Percentiles rank a stretch among this genome's conserved stretches.
Evolutionary conservation across 1,284 basidiomycete genomes (phyloP).

Genomic region (Rhodotorula sp.): DNA sequence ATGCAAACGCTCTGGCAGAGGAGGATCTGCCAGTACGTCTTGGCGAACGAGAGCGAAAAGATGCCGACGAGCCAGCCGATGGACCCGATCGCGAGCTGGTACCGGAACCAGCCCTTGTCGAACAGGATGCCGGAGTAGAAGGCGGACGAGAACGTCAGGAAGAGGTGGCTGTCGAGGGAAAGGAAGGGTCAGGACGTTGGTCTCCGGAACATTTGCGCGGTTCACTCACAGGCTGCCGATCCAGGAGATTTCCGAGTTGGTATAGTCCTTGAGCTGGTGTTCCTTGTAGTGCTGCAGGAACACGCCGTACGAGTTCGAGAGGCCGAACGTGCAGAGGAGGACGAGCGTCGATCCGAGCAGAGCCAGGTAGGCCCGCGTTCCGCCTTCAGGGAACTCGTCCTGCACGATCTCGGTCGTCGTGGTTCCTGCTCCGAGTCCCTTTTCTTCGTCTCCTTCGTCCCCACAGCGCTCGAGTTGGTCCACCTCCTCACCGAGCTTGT

Average conservation of each 20-base stretch:
- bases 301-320: constrained; percentile 22
- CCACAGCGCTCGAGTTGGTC: background rate
- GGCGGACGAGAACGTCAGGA: constrained; percentile 31
- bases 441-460: background rate
- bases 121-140: constrained; percentile 31
- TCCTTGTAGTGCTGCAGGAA: constrained; percentile 24
- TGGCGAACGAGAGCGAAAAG: constrained; percentile 24
- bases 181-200: background rate
- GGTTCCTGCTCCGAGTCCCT: background rate
- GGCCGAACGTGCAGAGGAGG: constrained; percentile 23
- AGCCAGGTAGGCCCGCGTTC: constrained; percentile 20
- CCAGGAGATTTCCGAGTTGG: constrained; percentile 28
- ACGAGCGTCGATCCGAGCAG: constrained; percentile 22
- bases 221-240: constrained; percentile 18
- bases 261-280: constrained; percentile 26
- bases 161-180: constrained; percentile 22
- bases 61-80: constrained; percentile 36
- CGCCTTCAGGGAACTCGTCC: constrained; percentile 28
- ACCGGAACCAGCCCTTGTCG: constrained; percentile 32
- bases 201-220: too few species aligned
- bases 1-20: constrained; percentile 29
- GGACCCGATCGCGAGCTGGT: constrained; percentile 33
- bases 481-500: background rate
- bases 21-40: constrained; percentile 28
- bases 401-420: background rate